phyloP scores from a whole-genome alignment of 805 yeast genomes.

The Yarrowia osloensis region DNA sequence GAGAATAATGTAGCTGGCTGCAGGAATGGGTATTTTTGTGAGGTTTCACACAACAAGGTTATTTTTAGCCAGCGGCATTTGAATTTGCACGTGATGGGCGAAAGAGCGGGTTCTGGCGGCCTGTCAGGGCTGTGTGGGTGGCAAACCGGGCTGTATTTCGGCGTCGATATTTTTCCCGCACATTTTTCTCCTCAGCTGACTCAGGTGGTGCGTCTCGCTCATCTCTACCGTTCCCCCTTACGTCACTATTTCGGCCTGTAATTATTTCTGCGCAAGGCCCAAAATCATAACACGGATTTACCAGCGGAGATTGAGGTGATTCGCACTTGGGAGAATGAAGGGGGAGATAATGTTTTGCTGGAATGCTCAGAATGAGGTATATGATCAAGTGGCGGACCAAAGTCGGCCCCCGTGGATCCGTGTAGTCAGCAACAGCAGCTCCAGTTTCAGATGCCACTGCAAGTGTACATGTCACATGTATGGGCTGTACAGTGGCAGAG shows the following conservation, averaged over 20 bases:
- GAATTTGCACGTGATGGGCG: constrained; percentile 24
- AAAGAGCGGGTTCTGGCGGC: not conserved
- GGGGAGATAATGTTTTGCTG: not conserved
- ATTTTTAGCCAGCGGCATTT: constrained; percentile 26
- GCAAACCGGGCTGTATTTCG: no score
- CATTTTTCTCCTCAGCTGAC: no score
- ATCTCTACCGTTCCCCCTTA: not conserved
- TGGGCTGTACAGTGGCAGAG: not conserved
- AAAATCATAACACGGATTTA: not conserved
- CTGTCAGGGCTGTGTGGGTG: not conserved
- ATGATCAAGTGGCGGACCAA: no score
- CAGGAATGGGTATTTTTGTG: constrained; percentile 18
- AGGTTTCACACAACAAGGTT: constrained; percentile 24
- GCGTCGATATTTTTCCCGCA: no score
- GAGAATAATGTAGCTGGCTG: constrained; percentile 14
- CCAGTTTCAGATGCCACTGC: no score
- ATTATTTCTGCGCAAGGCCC: not conserved
- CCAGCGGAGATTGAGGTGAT: not conserved
- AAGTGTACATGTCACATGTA: constrained; percentile 4
- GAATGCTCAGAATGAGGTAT: not conserved
- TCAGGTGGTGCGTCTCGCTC: no score
- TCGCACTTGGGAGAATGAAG: not conserved
- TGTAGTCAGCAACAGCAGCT: no score
- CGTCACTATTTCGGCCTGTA: not conserved
- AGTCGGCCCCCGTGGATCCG: no score